Conservation (phyloP, 2,329 filamentous ascomycete genomes). For the Fusarium verticillioides region DNA sequence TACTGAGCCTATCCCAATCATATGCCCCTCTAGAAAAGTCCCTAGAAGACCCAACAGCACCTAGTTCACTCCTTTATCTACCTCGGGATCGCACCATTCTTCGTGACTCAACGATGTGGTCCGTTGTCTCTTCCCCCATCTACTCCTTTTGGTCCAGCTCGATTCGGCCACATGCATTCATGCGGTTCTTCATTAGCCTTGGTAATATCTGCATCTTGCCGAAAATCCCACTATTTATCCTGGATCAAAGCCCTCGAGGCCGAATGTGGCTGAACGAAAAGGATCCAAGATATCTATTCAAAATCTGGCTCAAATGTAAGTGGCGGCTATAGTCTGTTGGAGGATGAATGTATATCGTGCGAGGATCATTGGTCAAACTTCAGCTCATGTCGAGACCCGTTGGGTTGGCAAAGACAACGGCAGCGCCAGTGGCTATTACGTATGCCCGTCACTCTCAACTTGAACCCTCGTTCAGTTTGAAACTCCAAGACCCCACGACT, state of each 20-base stretch:
- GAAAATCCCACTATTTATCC: slow-evolving; percentile 8
- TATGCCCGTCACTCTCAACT: neutral
- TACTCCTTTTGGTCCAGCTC: neutral
- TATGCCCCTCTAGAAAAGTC: neutral
- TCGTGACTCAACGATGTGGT: neutral
- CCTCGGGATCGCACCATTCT: neutral
- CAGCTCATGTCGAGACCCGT: neutral
- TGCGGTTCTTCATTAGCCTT: slow-evolving; percentile 11
- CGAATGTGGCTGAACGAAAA: neutral
- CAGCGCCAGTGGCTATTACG: neutral
- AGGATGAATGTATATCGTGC: neutral
- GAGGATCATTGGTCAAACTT: neutral
- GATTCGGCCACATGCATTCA: slow-evolving; percentile 30
- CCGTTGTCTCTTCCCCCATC: slow-evolving; percentile 33
- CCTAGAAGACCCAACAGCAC: neutral
- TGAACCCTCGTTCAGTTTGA: neutral
- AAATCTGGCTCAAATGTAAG: neutral
- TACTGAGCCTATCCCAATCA: neutral
- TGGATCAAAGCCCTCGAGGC: neutral
- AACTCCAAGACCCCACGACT: neutral
- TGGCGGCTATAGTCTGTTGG: neutral
- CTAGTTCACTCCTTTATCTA: neutral
- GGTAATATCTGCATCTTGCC: slow-evolving; percentile 32
- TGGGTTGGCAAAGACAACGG: neutral
- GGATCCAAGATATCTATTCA: neutral